Percentiles rank a stretch among this genome's conserved stretches.
Conservation (phyloP, 139 green algal genomes). For the Micromonas pusilla region DNA sequence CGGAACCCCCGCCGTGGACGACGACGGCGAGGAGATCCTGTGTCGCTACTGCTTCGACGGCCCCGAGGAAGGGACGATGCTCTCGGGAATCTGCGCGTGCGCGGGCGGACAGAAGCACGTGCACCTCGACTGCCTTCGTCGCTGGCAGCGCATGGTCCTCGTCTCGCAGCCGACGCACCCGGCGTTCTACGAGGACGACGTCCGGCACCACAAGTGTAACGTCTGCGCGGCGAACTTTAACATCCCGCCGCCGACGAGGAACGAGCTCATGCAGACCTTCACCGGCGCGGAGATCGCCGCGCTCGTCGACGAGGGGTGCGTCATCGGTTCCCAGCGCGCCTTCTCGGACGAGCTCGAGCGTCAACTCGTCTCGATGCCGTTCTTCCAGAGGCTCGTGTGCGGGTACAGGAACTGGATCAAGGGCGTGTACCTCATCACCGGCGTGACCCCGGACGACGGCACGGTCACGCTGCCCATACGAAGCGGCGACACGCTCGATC, state of each 20-base stretch:
- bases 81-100: slow-evolving; percentile 22
- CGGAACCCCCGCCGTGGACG: too few species aligned
- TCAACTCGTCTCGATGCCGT: slow-evolving; percentile 6
- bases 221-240: slow-evolving; percentile 24
- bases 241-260: slow-evolving; percentile 20
- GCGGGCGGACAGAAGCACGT: slow-evolving; percentile 23
- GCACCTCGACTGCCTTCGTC: slow-evolving; percentile 21
- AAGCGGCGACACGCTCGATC: background rate
- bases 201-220: slow-evolving; percentile 16
- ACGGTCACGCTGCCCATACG: background rate
- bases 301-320: slow-evolving; percentile 17
- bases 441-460: slow-evolving; percentile 10
- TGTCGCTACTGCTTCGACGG: slow-evolving; percentile 34
- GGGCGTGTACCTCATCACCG: slow-evolving; percentile 29
- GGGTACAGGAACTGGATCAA: slow-evolving; percentile 32
- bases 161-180: slow-evolving; percentile 32
- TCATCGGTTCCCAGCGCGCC: slow-evolving; percentile 18
- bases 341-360: slow-evolving; percentile 21
- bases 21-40: slow-evolving; percentile 13
- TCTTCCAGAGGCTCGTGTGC: background rate
- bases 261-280: slow-evolving; percentile 30
- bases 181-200: slow-evolving; percentile 29
- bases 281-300: slow-evolving; percentile 30
- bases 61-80: background rate
- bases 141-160: slow-evolving; percentile 31